Percentiles rank a stretch among this genome's conserved stretches.
These are phyloP conservation scores for Aspergillus sclerotiicarbonarius DNA, from an alignment of 495 filamentous ascomycete genomes.

Conservation along the genomic window DNA sequence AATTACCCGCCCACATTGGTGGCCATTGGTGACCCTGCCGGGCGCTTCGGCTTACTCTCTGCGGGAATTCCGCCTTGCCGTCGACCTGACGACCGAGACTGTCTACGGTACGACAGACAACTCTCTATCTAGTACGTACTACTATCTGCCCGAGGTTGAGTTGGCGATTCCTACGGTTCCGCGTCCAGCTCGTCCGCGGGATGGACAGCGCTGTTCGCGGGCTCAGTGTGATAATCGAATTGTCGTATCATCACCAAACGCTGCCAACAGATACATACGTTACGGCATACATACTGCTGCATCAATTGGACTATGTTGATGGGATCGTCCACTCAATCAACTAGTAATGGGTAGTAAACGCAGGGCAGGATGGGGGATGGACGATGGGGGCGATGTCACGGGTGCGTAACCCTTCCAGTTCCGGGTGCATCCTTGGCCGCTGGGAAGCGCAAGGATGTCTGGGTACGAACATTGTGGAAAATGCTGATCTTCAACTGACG, in stretches of 20 bases:
- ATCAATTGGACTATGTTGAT: not conserved
- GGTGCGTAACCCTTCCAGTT: slow-evolving; percentile 4
- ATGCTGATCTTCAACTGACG: no score
- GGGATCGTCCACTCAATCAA: not conserved
- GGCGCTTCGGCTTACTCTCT: slow-evolving; percentile 39
- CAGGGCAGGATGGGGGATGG: not conserved
- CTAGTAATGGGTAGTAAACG: no score
- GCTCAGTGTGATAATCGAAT: not conserved
- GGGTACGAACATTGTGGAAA: no score
- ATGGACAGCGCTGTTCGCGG: not conserved
- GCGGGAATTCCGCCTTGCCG: slow-evolving; percentile 26
- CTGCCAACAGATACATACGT: not conserved
- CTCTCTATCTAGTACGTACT: not conserved
- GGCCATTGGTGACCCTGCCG: not conserved
- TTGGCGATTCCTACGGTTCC: not conserved
- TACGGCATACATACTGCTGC: not conserved
- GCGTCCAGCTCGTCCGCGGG: not conserved
- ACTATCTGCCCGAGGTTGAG: not conserved
- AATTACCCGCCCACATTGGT: not conserved
- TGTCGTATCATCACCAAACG: not conserved
- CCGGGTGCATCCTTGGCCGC: not conserved
- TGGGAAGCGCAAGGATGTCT: not conserved
- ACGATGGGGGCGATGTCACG: slow-evolving; percentile 1
- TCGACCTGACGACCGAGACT: not conserved
- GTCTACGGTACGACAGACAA: no score